Percentiles rank a stretch among this genome's conserved stretches.
These are phyloP conservation scores for Rutstroemia sp. DNA, from an alignment of 2,329 filamentous ascomycete species.

Conservation along the genomic window DNA sequence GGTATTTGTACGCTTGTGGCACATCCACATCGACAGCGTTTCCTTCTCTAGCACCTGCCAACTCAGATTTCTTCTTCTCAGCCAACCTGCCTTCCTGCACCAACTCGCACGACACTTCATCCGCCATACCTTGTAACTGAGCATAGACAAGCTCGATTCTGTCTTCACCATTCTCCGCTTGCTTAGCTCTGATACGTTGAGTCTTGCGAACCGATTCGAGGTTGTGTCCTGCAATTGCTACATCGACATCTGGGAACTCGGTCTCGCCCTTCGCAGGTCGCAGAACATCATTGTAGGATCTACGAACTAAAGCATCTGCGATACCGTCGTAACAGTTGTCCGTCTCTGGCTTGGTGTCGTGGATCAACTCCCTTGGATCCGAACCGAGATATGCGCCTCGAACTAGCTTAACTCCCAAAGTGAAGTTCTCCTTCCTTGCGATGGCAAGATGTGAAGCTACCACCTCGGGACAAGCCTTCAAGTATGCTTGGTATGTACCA, in stretches of 20 bases:
- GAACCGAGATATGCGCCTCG: conserved; percentile 66
- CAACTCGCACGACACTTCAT: conserved; percentile 72
- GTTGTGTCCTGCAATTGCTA: conserved; percentile 83
- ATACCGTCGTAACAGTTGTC: conserved; percentile 68
- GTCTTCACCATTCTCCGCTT: conserved; percentile 30
- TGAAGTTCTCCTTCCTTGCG: conserved; percentile 54
- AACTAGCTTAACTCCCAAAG: conserved; percentile 67
- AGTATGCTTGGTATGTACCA: conserved; percentile 72
- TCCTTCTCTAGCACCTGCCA: conserved; percentile 18
- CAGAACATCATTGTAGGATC: conserved; percentile 51
- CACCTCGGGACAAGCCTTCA: conserved; percentile 53
- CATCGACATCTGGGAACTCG: conserved; percentile 47
- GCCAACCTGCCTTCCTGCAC: conserved; percentile 19
- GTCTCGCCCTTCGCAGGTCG: conserved; percentile 33
- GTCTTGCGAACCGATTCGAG: conserved; percentile 58
- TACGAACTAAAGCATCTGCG: conserved; percentile 57
- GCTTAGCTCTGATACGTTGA: conserved; percentile 42
- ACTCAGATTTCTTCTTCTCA: conserved; percentile 19
- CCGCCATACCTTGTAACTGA: conserved; percentile 92
- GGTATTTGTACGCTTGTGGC: conserved; percentile 53
- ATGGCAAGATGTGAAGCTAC: conserved; percentile 52
- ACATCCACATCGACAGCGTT: conserved; percentile 39
- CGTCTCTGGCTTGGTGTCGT: conserved; percentile 64
- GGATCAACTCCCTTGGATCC: conserved; percentile 63
- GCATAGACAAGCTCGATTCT: conserved; percentile 52